Conservation (phyloP, 148 eudicot genomes). For the Drosera capensis region DNA sequence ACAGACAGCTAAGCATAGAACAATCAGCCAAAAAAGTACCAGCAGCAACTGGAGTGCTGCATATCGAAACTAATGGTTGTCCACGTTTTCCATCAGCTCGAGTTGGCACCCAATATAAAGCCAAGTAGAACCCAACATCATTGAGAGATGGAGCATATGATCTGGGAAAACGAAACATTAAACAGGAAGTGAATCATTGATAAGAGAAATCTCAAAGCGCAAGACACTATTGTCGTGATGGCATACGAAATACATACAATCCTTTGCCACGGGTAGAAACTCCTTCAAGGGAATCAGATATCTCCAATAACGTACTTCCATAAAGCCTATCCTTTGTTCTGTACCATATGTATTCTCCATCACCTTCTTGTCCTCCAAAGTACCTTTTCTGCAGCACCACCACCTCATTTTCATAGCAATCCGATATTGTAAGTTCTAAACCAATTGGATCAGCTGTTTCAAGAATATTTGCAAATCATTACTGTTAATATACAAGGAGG, state of each 20-base stretch:
- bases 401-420: slow-evolving; percentile 54
- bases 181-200: slow-evolving; percentile 2
- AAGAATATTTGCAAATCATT: not conserved
- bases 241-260: slow-evolving; percentile 30
- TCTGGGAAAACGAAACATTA: slow-evolving; percentile 24
- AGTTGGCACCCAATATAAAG: slow-evolving; percentile 78
- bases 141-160: slow-evolving; percentile 68
- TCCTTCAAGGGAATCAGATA: slow-evolving; percentile 28
- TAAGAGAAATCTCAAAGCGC: slow-evolving; percentile 2
- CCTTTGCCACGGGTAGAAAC: slow-evolving; percentile 39
- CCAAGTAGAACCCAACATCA: slow-evolving; percentile 79
- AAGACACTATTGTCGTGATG: slow-evolving; percentile 28
- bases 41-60: slow-evolving; percentile 55
- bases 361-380: slow-evolving; percentile 91
- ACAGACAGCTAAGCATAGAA: slow-evolving; percentile 11
- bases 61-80: slow-evolving; percentile 49
- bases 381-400: slow-evolving; percentile 57
- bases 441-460: slow-evolving; percentile 74
- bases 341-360: slow-evolving; percentile 72
- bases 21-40: slow-evolving; percentile 24
- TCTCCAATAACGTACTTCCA: slow-evolving; percentile 32
- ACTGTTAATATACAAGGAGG: slow-evolving; percentile 1
- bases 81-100: slow-evolving; percentile 82
- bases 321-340: slow-evolving; percentile 42
- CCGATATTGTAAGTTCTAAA: slow-evolving; percentile 54